Percentiles rank a stretch among this genome's conserved stretches.
Conservation (phyloP, 768 basidiomycete species). For the Strobilomyces confusus region DNA sequence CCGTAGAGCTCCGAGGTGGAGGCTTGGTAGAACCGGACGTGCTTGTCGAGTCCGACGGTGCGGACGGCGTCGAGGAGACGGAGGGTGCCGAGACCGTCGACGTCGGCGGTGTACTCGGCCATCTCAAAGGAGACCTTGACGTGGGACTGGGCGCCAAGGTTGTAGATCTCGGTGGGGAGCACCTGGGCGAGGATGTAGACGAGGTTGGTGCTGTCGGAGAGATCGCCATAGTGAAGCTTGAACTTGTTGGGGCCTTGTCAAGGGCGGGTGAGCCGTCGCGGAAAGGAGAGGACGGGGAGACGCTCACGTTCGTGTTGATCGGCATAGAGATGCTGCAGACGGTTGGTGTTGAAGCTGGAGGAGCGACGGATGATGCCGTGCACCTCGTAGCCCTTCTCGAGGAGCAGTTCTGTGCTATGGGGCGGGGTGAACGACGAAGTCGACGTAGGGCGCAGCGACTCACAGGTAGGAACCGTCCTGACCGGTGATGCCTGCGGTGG, state of each 20-base stretch:
- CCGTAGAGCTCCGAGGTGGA: constrained; percentile 97
- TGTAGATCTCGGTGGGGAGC: constrained; percentile 95
- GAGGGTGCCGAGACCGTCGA: constrained; percentile 92
- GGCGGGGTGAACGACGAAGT: constrained; percentile 3
- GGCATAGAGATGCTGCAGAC: constrained; percentile 88
- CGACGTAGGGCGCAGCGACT: constrained; percentile 27
- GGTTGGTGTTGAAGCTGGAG: constrained; percentile 96
- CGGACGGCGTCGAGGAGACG: constrained; percentile 94
- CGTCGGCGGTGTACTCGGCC: constrained; percentile 98
- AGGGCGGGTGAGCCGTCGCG: constrained; percentile 3
- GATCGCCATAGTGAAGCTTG: constrained; percentile 87
- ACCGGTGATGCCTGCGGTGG: constrained; percentile 77
- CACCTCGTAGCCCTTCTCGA: constrained; percentile 87
- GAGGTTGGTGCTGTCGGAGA: constrained; percentile 94
- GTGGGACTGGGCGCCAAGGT: constrained; percentile 95
- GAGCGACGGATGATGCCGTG: constrained; percentile 96
- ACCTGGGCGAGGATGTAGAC: constrained; percentile 95
- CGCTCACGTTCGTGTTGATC: constrained; percentile 87
- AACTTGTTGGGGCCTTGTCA: constrained; percentile 64
- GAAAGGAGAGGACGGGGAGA: neutral
- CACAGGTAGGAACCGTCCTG: constrained; percentile 96
- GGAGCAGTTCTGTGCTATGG: constrained; percentile 72
- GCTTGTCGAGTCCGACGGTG: constrained; percentile 90
- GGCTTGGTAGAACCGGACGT: constrained; percentile 95
- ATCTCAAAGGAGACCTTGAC: constrained; percentile 99